Conservation (phyloP, 257 asterid genomes). For the Handroanthus guayacan region DNA sequence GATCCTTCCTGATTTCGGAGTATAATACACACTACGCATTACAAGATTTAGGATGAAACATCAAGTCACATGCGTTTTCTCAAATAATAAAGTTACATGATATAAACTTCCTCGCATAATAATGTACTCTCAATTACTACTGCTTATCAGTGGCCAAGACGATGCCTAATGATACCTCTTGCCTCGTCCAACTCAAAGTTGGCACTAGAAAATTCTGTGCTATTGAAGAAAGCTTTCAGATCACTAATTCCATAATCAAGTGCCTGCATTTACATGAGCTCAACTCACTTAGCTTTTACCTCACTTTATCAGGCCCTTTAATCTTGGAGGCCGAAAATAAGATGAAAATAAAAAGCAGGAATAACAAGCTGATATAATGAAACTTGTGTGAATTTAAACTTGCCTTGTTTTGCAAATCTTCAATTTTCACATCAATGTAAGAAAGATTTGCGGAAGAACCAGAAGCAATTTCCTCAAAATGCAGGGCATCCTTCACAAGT, state of each 20-base stretch:
- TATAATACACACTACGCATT: neutral
- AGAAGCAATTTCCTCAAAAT: slow-evolving; percentile 67
- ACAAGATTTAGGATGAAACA: neutral
- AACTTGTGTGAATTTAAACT: neutral
- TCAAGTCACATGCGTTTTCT: neutral
- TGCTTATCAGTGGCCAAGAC: slow-evolving; percentile 44
- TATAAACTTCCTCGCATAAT: neutral
- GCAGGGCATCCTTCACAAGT: slow-evolving; percentile 77
- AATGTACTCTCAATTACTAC: neutral
- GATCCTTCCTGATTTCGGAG: neutral
- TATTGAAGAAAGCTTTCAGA: slow-evolving; percentile 75
- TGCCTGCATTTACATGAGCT: slow-evolving; percentile 55
- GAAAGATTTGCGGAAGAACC: slow-evolving; percentile 60
- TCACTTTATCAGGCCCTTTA: neutral
- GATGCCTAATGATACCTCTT: slow-evolving; percentile 71
- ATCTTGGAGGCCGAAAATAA: neutral
- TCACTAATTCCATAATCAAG: slow-evolving; percentile 83
- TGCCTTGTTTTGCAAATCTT: slow-evolving; percentile 91
- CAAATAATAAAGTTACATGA: neutral
- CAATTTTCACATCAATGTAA: slow-evolving; percentile 78
- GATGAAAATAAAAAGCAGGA: neutral
- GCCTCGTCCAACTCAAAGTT: slow-evolving; percentile 74
- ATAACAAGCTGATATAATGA: neutral
- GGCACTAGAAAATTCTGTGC: slow-evolving; percentile 68
- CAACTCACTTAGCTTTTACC: slow-evolving; percentile 6